Percentiles rank a stretch among this genome's conserved stretches.
Conservation (phyloP, 1,284 basidiomycete species). For the Naganishia sp. region DNA sequence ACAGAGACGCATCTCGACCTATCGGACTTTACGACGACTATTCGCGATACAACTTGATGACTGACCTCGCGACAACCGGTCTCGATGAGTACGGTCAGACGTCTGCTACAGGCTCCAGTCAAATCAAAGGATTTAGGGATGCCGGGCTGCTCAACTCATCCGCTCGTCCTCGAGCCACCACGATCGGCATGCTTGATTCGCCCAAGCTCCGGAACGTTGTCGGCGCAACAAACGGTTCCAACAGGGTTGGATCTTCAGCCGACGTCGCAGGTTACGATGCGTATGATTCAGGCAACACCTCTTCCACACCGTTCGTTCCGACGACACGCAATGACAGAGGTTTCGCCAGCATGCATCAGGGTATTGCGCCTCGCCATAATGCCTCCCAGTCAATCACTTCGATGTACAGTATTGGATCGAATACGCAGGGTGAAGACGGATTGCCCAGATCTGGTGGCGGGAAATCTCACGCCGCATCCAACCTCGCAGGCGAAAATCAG, state of each 20-base stretch:
- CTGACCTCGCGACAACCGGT: conserved; percentile 8
- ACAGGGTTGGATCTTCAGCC: conserved; percentile 23
- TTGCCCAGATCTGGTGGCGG: conserved; percentile 13
- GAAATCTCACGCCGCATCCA: conserved; percentile 9
- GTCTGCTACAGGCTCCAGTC: conserved; percentile 49
- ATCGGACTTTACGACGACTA: conserved; percentile 28
- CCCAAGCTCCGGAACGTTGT: conserved; percentile 35
- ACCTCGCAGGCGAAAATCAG: conserved; percentile 18
- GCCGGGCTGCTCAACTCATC: conserved; percentile 62
- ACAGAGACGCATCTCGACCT: conserved; percentile 24
- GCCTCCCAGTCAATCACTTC: conserved; percentile 60
- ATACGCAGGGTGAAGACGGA: conserved; percentile 16
- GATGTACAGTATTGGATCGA: conserved; percentile 10
- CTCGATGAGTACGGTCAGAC: conserved; percentile 9
- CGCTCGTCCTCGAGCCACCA: conserved; percentile 78
- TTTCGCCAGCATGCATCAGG: conserved; percentile 55
- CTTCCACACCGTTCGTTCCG: background rate
- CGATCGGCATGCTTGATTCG: conserved; percentile 79
- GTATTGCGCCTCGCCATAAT: conserved; percentile 62
- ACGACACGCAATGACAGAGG: conserved; percentile 40
- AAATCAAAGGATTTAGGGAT: conserved; percentile 69
- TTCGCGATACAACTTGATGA: conserved; percentile 5
- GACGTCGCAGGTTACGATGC: conserved; percentile 7
- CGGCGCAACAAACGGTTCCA: background rate
- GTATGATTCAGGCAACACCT: conserved; percentile 1